Conservation (phyloP, 2,329 filamentous ascomycete species). For the Diaporthe longicolla region DNA sequence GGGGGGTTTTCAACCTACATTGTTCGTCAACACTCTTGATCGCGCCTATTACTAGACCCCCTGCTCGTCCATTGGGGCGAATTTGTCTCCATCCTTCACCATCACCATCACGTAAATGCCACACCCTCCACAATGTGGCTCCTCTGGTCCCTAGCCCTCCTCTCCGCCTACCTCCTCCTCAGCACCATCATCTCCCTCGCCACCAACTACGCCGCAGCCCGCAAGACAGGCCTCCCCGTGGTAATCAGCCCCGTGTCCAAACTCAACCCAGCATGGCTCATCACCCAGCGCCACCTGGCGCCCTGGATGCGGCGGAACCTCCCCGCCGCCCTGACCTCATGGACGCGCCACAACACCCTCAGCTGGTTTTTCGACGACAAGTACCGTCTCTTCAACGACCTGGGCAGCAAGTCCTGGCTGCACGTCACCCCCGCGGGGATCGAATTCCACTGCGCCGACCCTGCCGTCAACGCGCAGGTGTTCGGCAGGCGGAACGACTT, state of each 20-base stretch:
- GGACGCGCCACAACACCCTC: constrained; percentile 19
- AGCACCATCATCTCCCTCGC: constrained; percentile 8
- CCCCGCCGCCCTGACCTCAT: neutral
- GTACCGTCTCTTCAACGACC: constrained; percentile 9
- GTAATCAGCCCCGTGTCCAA: constrained; percentile 20
- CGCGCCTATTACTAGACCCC: neutral
- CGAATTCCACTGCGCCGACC: constrained; percentile 28
- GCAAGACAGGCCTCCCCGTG: constrained; percentile 28
- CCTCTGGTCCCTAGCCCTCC: constrained; percentile 9
- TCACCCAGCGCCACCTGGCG: neutral
- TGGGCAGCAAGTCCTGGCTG: constrained; percentile 8
- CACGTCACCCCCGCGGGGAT: constrained; percentile 12
- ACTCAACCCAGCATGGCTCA: constrained; percentile 12
- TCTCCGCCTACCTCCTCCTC: neutral
- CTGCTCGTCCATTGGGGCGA: neutral
- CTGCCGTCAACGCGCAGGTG: constrained; percentile 31
- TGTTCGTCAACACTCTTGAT: neutral
- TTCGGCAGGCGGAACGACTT: neutral
- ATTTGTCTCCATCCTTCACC: too few species aligned
- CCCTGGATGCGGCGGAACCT: neutral
- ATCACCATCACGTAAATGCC: too few species aligned
- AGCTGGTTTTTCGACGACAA: constrained; percentile 34
- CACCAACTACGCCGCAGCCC: neutral
- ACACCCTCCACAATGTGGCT: neutral
- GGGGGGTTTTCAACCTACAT: too few species aligned